Percentiles rank a stretch among this genome's conserved stretches.
Evolutionary conservation across 768 basidiomycete species (phyloP).

Genomic region (Boletellus ananiceps): DNA sequence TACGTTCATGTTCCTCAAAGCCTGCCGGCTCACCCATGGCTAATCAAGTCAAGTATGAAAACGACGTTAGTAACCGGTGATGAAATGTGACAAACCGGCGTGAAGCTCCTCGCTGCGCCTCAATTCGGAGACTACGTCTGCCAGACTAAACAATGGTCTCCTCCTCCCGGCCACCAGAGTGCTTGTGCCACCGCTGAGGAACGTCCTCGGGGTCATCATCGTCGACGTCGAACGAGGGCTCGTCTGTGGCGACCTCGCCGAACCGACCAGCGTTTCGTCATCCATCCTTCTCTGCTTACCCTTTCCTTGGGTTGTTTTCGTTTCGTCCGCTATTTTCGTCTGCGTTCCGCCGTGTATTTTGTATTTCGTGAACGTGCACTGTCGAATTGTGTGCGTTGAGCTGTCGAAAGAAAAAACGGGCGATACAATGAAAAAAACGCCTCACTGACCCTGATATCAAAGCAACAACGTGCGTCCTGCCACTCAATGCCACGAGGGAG

Average conservation of each 20-base stretch:
- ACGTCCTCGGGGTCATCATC: conserved; percentile 9
- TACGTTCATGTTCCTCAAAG: conserved; percentile 40
- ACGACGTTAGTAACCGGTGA: background rate
- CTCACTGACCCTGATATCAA: conserved; percentile 9
- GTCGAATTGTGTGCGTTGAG: background rate
- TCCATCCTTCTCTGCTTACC: conserved; percentile 13
- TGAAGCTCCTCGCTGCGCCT: conserved; percentile 34
- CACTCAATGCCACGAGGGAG: conserved; percentile 11
- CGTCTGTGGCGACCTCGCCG: conserved; percentile 16
- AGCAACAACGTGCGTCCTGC: background rate
- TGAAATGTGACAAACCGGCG: conserved; percentile 24
- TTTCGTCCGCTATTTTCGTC: background rate
- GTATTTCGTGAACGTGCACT: background rate
- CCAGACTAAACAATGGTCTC: conserved; percentile 37
- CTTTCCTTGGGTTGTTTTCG: background rate
- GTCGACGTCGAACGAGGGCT: conserved; percentile 22
- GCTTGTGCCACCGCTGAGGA: conserved; percentile 2
- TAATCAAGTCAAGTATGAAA: conserved; percentile 2
- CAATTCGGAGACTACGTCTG: conserved; percentile 43
- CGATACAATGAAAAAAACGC: background rate
- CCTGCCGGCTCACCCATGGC: conserved; percentile 29
- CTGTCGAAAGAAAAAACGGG: background rate
- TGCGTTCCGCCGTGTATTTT: background rate
- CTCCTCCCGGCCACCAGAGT: conserved; percentile 23
- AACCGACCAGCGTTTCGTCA: conserved; percentile 22